Evolutionary conservation across 2,329 filamentous ascomycete species (phyloP), one percentile per base, ranked within the genome.

Genomic region (Mycosphaerelloides madeirae): DNA sequence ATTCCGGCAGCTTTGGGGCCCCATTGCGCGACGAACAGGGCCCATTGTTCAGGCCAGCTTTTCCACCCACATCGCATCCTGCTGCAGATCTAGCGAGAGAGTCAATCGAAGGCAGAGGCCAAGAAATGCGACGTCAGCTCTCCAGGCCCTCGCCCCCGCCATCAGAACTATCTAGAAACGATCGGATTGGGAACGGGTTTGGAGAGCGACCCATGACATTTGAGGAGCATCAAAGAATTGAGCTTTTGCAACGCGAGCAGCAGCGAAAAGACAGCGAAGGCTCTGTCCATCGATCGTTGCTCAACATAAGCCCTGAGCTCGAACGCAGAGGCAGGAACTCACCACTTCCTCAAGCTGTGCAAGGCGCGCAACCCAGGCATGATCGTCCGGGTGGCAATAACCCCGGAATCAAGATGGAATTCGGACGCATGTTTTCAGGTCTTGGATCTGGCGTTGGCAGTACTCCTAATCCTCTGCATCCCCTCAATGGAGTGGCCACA

Each of bases 351-450:
- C 91, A 96, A 65, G 90, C 91, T 16, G 90, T 96, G 1, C 90
- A 96, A 62, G 91, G 91, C 16, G 90, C 87, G 1, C 90, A 95
- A 64, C 81, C 84, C 13, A 85, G 89, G 57, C 79, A 85, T 31
- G 78, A 85, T 41, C 87, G 85, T 3, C 87, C 88, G 5, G 80
- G 82, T 12, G 85, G 84, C 13, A 89, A 95, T 64, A 60, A 63
- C 38, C 85, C 88, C 9, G 85, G 85, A 33, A 95, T 96, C 61
- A 95, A 96, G 73, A 94, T 83, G 62, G 91, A 96, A 64, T 90
- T 96, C 63, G 90, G 90, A 20, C 83, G 88, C 50, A 95, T 96
- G 76, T 96, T 95, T 68, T 88, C 87, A 14, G 91, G 91, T n/a
- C 88, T 97, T 54, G 90, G 82, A 13, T 83, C 80, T 63, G 82